Evolutionary conservation across 441 rosid species (phyloP), one percentile per base, ranked within the genome.

Genomic region (Aleurites moluccanus): DNA sequence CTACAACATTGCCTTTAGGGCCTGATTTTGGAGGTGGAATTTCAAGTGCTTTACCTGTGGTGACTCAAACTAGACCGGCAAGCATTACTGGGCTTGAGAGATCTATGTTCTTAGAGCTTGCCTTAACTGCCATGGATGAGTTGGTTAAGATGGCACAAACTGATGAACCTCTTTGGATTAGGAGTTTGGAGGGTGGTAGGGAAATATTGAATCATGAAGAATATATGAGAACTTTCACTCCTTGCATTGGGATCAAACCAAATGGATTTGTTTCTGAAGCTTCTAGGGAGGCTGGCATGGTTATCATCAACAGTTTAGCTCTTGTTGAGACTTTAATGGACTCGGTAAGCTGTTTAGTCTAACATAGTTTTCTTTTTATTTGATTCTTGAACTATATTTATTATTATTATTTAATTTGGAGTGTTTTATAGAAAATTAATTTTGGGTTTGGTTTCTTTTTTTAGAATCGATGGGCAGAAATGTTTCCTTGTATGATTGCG

Each of bases 281-380:
- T 71, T 92, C 99, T 7, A 89, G 92, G 72, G 97, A 91, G 70
- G 69, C 89, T 30, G 96, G 93, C 9, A 80, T 87, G 64, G 93
- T 91, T 57, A 89, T 91, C 76, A 90, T 93, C 84, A 92, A 92
- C 85, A 91, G 98, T 78, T 80, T 88, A 76, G 97, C 97, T 3
- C 91, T 92, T 20, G 94, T 93, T 53, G 97, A 93, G 79, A 92
- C 92, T 25, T 77, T 96, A 56, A 93, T 96, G 99, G 97, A 96
- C 76, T 83, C 86, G 78, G 99, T 96, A 77, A 84, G 88, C 71
- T 75, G 33, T 23, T 28, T 66, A 2, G 23, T 59, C n/a, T 30
- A 42, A 67, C 11, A 1, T 8, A 55, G 9, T 47, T 15, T 23
- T 8, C 9, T 25, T 33, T 23, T 64, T 20, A 7, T 15, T 38